Evolutionary conservation across 495 filamentous ascomycete genomes (phyloP).

Genomic region (Aspergillus hancockii): DNA sequence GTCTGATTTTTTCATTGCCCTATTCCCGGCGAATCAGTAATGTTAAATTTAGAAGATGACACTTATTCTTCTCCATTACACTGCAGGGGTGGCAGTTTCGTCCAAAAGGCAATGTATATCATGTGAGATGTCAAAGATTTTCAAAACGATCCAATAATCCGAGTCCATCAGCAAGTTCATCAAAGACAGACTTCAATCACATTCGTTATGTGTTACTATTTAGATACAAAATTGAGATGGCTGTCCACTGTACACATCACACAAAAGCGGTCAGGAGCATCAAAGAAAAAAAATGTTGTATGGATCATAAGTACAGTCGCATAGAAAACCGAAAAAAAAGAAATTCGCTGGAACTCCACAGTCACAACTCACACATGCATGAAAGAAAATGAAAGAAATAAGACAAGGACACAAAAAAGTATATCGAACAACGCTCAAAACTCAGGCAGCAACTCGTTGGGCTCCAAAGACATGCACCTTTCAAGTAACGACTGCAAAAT

Average conservation of each 20-base stretch:
- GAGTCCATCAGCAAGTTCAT: neutral
- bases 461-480: neutral
- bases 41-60: neutral
- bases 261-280: neutral
- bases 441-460: constrained; percentile 4
- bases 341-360: neutral
- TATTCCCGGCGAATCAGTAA: neutral
- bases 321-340: neutral
- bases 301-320: neutral
- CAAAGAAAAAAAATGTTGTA: neutral
- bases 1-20: neutral
- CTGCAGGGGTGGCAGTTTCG: constrained; percentile 1
- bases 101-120: neutral
- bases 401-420: neutral
- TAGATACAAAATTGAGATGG: neutral
- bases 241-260: constrained; percentile 1
- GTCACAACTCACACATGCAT: neutral
- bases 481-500: neutral
- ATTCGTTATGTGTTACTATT: neutral
- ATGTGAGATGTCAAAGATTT: neutral
- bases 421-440: neutral
- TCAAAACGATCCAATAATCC: neutral
- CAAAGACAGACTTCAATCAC: neutral
- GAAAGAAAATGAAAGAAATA: neutral
- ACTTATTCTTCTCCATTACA: constrained; percentile 1